phyloP scores from a whole-genome alignment of 495 filamentous ascomycete genomes.

The Collariella sp. region DNA sequence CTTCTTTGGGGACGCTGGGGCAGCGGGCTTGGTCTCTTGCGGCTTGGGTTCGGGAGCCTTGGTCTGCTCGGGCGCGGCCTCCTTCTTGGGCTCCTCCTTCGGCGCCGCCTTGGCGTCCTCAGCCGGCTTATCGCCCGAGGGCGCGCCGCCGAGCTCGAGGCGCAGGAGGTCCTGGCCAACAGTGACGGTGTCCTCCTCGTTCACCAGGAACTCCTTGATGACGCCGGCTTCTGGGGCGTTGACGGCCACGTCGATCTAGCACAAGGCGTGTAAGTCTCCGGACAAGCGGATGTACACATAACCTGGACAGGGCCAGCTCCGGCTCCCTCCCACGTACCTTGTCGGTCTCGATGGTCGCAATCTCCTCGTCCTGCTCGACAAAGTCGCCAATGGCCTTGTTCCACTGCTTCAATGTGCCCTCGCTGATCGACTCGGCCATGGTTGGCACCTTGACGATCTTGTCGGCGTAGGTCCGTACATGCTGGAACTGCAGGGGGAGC shows the following conservation, averaged over 20 bases:
- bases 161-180: constrained; percentile 88
- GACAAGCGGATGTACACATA: neutral
- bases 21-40: constrained; percentile 24
- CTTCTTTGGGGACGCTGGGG: constrained; percentile 28
- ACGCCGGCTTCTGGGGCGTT: constrained; percentile 89
- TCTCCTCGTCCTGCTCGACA: constrained; percentile 93
- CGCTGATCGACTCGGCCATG: constrained; percentile 98
- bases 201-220: constrained; percentile 85
- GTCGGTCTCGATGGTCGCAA: constrained; percentile 99
- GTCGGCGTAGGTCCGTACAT: constrained; percentile 57
- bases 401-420: constrained; percentile 94
- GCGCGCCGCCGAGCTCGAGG: constrained; percentile 66
- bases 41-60: constrained; percentile 38
- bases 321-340: constrained; percentile 65
- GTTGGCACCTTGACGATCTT: constrained; percentile 85
- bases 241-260: constrained; percentile 86
- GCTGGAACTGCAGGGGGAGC: constrained; percentile 40
- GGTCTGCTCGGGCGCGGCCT: constrained; percentile 48
- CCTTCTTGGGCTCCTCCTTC: constrained; percentile 18
- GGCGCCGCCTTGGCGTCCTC: constrained; percentile 52
- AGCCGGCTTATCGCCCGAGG: constrained; percentile 42
- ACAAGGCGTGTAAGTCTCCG: neutral
- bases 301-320: neutral
- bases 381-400: constrained; percentile 91
- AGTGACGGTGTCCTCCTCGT: constrained; percentile 90